Conservation (phyloP, 177 flowering plant species). For the Vitis hybrid region DNA sequence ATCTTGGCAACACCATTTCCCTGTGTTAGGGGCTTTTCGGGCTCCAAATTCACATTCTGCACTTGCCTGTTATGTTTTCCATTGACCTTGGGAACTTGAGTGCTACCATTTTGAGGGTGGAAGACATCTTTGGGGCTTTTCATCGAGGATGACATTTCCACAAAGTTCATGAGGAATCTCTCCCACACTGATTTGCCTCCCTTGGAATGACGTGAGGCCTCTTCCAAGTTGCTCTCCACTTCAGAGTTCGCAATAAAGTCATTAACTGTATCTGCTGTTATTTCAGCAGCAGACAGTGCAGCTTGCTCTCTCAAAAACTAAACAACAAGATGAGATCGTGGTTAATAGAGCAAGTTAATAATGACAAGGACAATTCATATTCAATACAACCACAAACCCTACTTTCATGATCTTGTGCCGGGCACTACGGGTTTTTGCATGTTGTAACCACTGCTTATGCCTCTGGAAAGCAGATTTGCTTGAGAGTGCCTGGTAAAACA, state of each 20-base stretch:
- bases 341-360: background rate
- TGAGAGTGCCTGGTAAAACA: constrained; percentile 69
- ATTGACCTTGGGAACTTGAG: constrained; percentile 64
- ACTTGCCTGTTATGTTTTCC: constrained; percentile 79
- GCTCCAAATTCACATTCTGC: constrained; percentile 51
- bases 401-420: constrained; percentile 96
- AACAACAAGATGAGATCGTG: constrained; percentile 11
- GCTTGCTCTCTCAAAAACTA: constrained; percentile 97
- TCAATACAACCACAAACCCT: constrained; percentile 13
- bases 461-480: constrained; percentile 87
- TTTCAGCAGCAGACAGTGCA: constrained; percentile 76
- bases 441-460: constrained; percentile 92
- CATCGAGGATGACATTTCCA: constrained; percentile 34
- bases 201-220: constrained; percentile 29
- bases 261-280: constrained; percentile 69
- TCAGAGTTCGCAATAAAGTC: constrained; percentile 65
- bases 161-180: constrained; percentile 41
- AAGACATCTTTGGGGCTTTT: constrained; percentile 30
- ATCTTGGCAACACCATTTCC: constrained; percentile 64
- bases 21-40: constrained; percentile 39
- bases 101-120: constrained; percentile 36
- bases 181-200: constrained; percentile 49
- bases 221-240: constrained; percentile 46
- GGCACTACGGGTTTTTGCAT: constrained; percentile 96
- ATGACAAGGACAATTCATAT: background rate